Percentiles rank a stretch among this genome's conserved stretches.
Evolutionary conservation across 2,329 filamentous ascomycete species (phyloP).

Genomic region (Calonectria henricotiae): DNA sequence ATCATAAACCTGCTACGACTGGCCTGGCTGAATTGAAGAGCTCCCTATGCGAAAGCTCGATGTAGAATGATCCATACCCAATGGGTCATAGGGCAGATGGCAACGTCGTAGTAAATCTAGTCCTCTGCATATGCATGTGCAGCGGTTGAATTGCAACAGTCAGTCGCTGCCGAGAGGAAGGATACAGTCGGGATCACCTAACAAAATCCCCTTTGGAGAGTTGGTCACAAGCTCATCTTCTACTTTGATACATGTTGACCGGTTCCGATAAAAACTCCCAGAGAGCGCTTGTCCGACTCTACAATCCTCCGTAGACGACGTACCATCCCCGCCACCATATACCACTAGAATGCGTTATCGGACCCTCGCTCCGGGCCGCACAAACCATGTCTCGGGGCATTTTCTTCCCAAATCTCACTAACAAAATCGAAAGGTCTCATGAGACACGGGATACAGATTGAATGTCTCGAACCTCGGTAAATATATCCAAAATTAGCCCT

Average conservation of each 20-base stretch:
- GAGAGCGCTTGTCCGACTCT: neutral
- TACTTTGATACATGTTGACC: neutral
- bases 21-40: conserved; percentile 6
- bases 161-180: neutral
- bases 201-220: too few species aligned
- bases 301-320: conserved; percentile 11
- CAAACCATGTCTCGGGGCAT: neutral
- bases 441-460: too few species aligned
- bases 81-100: neutral
- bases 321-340: neutral
- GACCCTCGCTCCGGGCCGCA: conserved; percentile 3
- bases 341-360: conserved; percentile 14
- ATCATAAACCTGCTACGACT: neutral
- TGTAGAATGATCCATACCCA: conserved; percentile 6
- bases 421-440: too few species aligned
- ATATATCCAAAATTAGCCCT: neutral
- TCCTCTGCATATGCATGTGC: conserved; percentile 20
- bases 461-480: neutral
- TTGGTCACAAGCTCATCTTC: neutral
- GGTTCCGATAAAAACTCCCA: neutral
- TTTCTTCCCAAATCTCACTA: neutral
- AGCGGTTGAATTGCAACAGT: conserved; percentile 1
- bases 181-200: neutral
- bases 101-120: neutral
- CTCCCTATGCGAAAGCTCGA: conserved; percentile 4